phyloP scores from a whole-genome alignment of 2,329 filamentous ascomycete genomes.

The Ophiocordyceps unilateralis region DNA sequence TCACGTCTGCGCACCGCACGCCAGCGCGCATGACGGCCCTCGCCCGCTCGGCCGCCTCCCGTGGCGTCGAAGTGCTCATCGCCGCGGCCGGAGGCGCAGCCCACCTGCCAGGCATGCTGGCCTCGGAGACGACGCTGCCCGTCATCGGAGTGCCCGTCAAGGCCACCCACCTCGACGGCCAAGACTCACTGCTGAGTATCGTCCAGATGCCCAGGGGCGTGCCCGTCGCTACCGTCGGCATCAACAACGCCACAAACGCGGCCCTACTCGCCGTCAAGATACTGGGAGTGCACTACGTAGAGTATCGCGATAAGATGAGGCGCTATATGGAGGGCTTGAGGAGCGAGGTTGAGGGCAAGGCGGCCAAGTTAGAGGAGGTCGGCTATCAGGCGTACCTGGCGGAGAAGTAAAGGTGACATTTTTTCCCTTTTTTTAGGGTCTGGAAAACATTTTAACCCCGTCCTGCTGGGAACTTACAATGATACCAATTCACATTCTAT shows the following conservation, averaged over 20 bases:
- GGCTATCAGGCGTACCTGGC: slow-evolving; percentile 39
- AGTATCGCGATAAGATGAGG: slow-evolving; percentile 39
- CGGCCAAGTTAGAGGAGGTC: slow-evolving; percentile 33
- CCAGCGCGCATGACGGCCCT: slow-evolving; percentile 53
- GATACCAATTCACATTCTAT: too few species aligned
- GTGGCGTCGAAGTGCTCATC: slow-evolving; percentile 57
- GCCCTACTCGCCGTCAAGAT: slow-evolving; percentile 55
- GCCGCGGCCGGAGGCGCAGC: slow-evolving; percentile 62
- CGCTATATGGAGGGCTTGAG: slow-evolving; percentile 46
- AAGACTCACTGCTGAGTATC: slow-evolving; percentile 55
- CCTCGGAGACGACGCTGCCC: slow-evolving; percentile 51
- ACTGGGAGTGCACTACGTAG: slow-evolving; percentile 38
- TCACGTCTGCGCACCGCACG: slow-evolving; percentile 68
- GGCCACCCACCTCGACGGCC: slow-evolving; percentile 53
- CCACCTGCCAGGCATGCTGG: slow-evolving; percentile 58
- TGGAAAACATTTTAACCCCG: too few species aligned
- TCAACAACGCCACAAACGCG: slow-evolving; percentile 68
- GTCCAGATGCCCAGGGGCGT: slow-evolving; percentile 63
- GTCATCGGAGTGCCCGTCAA: slow-evolving; percentile 67
- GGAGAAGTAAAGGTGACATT: slow-evolving; percentile 9
- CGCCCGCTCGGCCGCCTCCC: slow-evolving; percentile 41
- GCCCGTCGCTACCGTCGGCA: slow-evolving; percentile 59
- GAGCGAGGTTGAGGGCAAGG: slow-evolving; percentile 47
- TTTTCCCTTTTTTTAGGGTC: too few species aligned
- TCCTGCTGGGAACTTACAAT: too few species aligned